These are phyloP conservation scores for Alternaria postmessia DNA, from an alignment of 2,329 filamentous ascomycete species.

Conservation along the genomic window DNA sequence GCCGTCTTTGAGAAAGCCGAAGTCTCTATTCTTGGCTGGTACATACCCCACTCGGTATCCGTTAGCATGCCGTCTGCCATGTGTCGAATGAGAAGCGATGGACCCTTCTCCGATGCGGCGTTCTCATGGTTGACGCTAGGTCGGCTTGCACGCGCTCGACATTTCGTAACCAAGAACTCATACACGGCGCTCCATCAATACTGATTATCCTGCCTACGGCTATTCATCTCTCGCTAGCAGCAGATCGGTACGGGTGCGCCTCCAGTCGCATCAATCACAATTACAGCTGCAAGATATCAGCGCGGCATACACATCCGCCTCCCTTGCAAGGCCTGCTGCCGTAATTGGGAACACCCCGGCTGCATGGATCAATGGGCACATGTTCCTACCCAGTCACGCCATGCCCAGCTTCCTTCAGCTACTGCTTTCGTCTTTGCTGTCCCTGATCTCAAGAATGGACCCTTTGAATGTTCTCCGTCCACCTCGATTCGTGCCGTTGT, in stretches of 20 bases:
- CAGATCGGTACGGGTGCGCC: background rate
- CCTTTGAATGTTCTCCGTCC: background rate
- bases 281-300: background rate
- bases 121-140: slow-evolving; percentile 1
- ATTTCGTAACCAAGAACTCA: background rate
- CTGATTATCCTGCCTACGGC: background rate
- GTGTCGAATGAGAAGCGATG: background rate
- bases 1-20: background rate
- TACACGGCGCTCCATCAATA: background rate
- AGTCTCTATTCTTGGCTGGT: background rate
- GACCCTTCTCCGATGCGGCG: slow-evolving; percentile 1
- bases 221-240: background rate
- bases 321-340: background rate
- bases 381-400: slow-evolving; percentile 1
- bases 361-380: background rate
- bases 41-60: background rate
- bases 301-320: background rate
- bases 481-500: background rate
- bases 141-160: background rate
- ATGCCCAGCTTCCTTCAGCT: background rate
- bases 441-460: background rate
- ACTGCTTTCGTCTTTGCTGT: background rate
- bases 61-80: background rate
- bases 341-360: slow-evolving; percentile 3
- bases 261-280: background rate